Evolutionary conservation across 495 filamentous ascomycete species (phyloP).

Genomic region (Aspergillus sparsus): DNA sequence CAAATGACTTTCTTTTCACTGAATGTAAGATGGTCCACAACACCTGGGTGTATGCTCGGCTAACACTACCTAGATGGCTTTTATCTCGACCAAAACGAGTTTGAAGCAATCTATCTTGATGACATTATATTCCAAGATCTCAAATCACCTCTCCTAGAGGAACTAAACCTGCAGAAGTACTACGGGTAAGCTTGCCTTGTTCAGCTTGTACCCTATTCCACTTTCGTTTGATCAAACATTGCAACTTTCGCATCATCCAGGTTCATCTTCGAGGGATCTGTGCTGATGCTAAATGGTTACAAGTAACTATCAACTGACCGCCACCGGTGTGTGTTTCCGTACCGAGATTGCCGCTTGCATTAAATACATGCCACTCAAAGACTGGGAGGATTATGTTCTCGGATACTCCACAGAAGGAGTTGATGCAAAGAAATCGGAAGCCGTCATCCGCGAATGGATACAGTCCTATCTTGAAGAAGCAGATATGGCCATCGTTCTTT

Average conservation of each 20-base stretch:
- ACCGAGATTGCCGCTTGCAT: slow-evolving; percentile 69
- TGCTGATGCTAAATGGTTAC: slow-evolving; percentile 17
- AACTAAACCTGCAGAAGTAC: slow-evolving; percentile 60
- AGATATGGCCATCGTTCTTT: slow-evolving; percentile 35
- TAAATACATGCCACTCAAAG: slow-evolving; percentile 45
- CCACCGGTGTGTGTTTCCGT: slow-evolving; percentile 64
- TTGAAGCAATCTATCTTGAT: slow-evolving; percentile 69
- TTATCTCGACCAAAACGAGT: slow-evolving; percentile 64
- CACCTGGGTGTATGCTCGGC: not conserved
- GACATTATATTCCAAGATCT: slow-evolving; percentile 61
- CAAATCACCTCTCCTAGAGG: slow-evolving; percentile 43
- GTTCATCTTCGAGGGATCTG: slow-evolving; percentile 5
- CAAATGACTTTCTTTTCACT: slow-evolving; percentile 75
- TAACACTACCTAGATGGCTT: slow-evolving; percentile 63
- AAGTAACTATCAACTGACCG: slow-evolving; percentile 64
- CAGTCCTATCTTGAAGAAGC: slow-evolving; percentile 39
- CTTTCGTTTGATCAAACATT: not conserved
- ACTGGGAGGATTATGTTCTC: slow-evolving; percentile 50
- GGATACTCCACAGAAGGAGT: slow-evolving; percentile 40
- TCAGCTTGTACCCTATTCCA: not conserved
- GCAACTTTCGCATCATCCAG: not conserved
- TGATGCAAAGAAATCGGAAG: slow-evolving; percentile 35
- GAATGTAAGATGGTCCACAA: slow-evolving; percentile 57
- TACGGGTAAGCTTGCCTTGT: slow-evolving; percentile 49
- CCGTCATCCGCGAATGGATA: slow-evolving; percentile 45